phyloP scores from a whole-genome alignment of 805 yeast species.

The Isabelozyma heimii region DNA sequence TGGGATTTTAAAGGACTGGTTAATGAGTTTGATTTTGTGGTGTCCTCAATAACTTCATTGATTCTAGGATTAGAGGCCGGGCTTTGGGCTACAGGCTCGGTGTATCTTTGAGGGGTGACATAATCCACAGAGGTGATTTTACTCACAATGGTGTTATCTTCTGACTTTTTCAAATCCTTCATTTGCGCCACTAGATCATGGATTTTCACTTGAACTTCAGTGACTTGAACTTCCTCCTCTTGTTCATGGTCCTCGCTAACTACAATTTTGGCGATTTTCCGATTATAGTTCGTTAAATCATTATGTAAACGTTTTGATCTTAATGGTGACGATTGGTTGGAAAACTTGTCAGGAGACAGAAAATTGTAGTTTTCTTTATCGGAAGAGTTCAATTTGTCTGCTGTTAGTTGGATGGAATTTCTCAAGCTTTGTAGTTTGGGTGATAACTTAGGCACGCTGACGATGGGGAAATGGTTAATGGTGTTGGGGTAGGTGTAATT shows the following conservation, averaged over 20 bases:
- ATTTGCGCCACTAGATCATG: not conserved
- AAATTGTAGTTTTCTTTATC: not conserved
- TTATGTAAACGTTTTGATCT: not conserved
- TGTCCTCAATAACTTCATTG: constrained; percentile 11
- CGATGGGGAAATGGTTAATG: not conserved
- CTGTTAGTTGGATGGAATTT: not conserved
- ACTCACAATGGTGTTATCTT: not conserved
- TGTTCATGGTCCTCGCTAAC: not conserved
- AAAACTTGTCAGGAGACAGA: not conserved
- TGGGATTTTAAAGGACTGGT: constrained; percentile 25
- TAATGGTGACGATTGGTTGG: not conserved
- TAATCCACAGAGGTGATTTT: constrained; percentile 12
- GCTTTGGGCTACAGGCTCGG: constrained; percentile 28
- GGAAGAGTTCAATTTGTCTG: not conserved
- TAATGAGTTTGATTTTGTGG: constrained; percentile 5
- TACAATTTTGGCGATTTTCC: not conserved
- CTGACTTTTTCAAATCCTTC: not conserved
- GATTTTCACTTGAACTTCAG: not conserved
- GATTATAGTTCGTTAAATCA: not conserved
- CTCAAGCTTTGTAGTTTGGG: not conserved
- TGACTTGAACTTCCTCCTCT: not conserved
- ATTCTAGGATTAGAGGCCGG: constrained; percentile 23
- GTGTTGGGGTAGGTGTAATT: not conserved
- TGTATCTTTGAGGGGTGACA: constrained; percentile 27
- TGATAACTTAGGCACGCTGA: not conserved